Base-by-base conservation (phyloP, 441 rosid species). In the Erodium trifolium region DNA sequence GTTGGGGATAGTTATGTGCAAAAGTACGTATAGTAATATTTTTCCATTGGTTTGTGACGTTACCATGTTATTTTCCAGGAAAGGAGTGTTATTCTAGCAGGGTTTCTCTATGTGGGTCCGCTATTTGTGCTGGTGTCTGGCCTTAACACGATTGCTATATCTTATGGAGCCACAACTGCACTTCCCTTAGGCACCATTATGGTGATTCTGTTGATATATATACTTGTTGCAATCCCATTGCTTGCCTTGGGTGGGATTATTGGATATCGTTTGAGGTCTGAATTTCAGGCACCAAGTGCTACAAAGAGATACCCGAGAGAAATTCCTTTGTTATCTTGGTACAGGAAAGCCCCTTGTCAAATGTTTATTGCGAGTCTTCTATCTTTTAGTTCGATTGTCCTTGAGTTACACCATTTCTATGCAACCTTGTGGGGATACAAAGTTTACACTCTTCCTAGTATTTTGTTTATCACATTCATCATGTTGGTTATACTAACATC, bases 381-480 rank as follows among this genome's bases (percentile, higher is more conserved):
- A 75, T 79, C 96, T 68, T 87, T 83, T 72, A 85, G 90, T 76
- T 87, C 86, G 31, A 72, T 87, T 72, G 81, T 74, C 29, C 84
- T 86, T 18, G 96, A 93, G 80, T 78, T 89, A 72, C 87, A 84
- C 64, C 87, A 88, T 69, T 63, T 93, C 53, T 85, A 73, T 67
- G 73, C 83, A 34, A 93, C 85, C 82, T 72, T 89, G 82, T 89
- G 97, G 98, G 87, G 96, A 34, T 89, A 81, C 79, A 89, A 87
- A 81, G 84, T 89, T 59, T 76, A 47, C 78, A 88, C 85, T 31
- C 82, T 81, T 10, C 92, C 90, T 14, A 71, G 83, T 75, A 83
- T 86, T 70, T 68, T 93, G 82, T 78, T 89, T 63, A 73, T 80
- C 64, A 82, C 84, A 29, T 84, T 86, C 75, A 53, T 81, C 74